phyloP scores from a whole-genome alignment of 208 protist genomes.

The Leishmania guyanensis region DNA sequence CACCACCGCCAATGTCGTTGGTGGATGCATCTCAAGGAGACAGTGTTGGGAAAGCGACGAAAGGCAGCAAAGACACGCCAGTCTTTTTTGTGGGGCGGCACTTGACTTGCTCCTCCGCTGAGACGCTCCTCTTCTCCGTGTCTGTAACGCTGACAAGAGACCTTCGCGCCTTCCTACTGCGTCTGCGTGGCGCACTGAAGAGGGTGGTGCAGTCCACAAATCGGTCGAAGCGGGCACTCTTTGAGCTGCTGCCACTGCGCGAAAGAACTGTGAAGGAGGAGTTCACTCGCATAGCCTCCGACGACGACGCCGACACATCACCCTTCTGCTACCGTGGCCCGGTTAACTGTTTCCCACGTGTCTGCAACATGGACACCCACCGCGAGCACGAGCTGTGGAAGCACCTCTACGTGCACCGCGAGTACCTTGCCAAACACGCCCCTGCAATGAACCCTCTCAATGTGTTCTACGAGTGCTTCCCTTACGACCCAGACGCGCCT shows the following conservation, averaged over 20 bases:
- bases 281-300: constrained; percentile 49
- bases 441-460: constrained; percentile 70
- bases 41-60: background rate
- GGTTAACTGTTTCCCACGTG: constrained; percentile 67
- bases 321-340: constrained; percentile 70
- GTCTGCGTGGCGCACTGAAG: constrained; percentile 48
- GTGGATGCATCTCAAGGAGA: background rate
- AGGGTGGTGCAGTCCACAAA: constrained; percentile 45
- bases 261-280: constrained; percentile 62
- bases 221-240: constrained; percentile 32
- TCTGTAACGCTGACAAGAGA: constrained; percentile 60
- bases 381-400: constrained; percentile 68
- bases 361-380: constrained; percentile 70
- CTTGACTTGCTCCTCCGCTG: constrained; percentile 63
- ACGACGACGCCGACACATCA: constrained; percentile 22
- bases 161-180: constrained; percentile 47
- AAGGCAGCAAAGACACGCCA: background rate
- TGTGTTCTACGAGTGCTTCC: constrained; percentile 75
- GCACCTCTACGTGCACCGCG: constrained; percentile 49
- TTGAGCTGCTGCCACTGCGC: constrained; percentile 51
- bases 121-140: constrained; percentile 61
- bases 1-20: background rate
- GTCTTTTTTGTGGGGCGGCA: constrained; percentile 55
- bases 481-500: constrained; percentile 39
- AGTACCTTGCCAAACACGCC: constrained; percentile 66